Percentiles rank a stretch among this genome's conserved stretches.
phyloP scores from a whole-genome alignment of 164 flowering plant genomes.

The Taxillus chinensis region DNA sequence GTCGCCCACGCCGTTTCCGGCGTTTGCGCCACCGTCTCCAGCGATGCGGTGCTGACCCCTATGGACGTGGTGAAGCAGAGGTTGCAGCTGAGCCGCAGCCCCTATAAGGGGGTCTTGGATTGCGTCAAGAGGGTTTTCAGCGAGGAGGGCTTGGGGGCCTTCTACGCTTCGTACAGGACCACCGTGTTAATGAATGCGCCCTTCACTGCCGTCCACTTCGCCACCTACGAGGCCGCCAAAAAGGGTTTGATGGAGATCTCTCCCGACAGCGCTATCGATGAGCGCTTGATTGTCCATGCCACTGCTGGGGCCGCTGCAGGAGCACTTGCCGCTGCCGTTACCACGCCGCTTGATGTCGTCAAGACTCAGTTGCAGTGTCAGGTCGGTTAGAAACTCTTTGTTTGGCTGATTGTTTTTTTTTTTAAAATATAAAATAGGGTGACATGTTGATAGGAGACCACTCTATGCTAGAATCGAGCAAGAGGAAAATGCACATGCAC shows the following conservation, averaged over 20 bases:
- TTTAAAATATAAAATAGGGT: no score
- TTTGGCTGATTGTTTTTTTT: no score
- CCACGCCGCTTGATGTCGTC: slow-evolving; percentile 70
- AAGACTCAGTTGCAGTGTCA: slow-evolving; percentile 67
- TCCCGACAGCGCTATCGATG: slow-evolving; percentile 41
- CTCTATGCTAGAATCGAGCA: no score
- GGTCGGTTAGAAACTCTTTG: slow-evolving; percentile 16
- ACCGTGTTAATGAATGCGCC: slow-evolving; percentile 73
- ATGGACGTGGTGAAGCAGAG: slow-evolving; percentile 82
- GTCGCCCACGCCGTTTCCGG: slow-evolving; percentile 45
- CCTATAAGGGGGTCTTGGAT: slow-evolving; percentile 43
- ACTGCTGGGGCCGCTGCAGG: slow-evolving; percentile 74
- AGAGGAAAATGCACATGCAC: no score
- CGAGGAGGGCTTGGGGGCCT: slow-evolving; percentile 50
- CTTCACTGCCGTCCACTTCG: slow-evolving; percentile 54
- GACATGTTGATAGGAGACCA: no score
- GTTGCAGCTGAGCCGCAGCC: slow-evolving; percentile 37
- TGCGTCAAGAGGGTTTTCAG: slow-evolving; percentile 41
- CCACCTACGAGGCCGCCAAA: slow-evolving; percentile 57
- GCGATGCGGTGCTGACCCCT: slow-evolving; percentile 58
- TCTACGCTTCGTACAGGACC: slow-evolving; percentile 61
- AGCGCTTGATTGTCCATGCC: slow-evolving; percentile 47
- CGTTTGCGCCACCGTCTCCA: slow-evolving; percentile 44
- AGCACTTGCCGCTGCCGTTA: slow-evolving; percentile 43
- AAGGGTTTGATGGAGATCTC: slow-evolving; percentile 48